phyloP scores from a whole-genome alignment of 345 rosid species.

The Carallia pectinifolia region DNA sequence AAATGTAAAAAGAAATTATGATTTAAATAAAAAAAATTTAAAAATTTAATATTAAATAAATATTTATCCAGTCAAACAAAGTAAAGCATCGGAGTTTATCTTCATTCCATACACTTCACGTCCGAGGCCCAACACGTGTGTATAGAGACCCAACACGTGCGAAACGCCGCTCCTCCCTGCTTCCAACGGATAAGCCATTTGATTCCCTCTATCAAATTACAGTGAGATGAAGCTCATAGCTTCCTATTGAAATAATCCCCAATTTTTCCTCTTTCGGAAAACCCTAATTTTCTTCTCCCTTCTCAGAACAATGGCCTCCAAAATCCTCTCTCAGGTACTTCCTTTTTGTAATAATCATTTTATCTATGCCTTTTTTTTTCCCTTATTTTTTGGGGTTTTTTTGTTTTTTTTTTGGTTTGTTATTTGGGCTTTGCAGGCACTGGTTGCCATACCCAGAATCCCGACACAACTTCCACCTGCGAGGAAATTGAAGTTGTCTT shows the following conservation, averaged over 20 bases:
- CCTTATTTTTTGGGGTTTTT: too few relatives aligned
- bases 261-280: not conserved
- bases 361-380: not conserved
- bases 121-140: too few relatives aligned
- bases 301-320: constrained; percentile 41
- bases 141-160: too few relatives aligned
- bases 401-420: not conserved
- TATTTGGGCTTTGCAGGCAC: constrained; percentile 37
- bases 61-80: too few relatives aligned
- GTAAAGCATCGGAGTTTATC: too few relatives aligned
- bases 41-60: too few relatives aligned
- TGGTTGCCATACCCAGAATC: constrained; percentile 47
- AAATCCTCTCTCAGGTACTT: constrained; percentile 63
- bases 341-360: not conserved
- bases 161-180: not conserved
- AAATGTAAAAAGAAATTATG: too few relatives aligned
- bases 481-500: constrained; percentile 44
- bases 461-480: constrained; percentile 28
- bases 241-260: not conserved
- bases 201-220: not conserved
- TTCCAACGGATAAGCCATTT: constrained; percentile 18
- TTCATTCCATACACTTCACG: too few relatives aligned
- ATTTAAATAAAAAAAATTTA: too few relatives aligned
- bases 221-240: not conserved
- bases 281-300: not conserved